Evolutionary conservation across 2,329 filamentous ascomycete species (phyloP), one percentile per base, ranked within the genome.

Genomic region (Monilinia fructigena): DNA sequence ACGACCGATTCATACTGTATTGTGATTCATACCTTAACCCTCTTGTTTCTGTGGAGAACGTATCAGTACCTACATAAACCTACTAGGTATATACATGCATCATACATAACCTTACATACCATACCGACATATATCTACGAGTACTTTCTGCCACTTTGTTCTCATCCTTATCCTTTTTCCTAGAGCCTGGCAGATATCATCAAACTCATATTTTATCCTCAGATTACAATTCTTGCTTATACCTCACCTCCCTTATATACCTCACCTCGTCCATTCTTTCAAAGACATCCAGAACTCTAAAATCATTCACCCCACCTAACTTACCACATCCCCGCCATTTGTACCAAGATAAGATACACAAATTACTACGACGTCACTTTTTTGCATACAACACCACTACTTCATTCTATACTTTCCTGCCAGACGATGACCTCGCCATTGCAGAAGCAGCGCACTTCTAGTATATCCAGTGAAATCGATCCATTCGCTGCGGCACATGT

Each of bases 401-500:
- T 16, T 18, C 42, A 16, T 45, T 48, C 20, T n/a, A 7, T n/a
- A 20, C 31, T 12, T 48, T 54, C n/a, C n/a, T n/a, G 23, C 48
- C 14, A 38, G 62, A 67, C 20, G 26, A 74, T 74, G 73, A 70
- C 63, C 55, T 70, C 70, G 60, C 70, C 68, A 68, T 65, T 68
- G 65, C 64, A 59, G 47, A 67, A 69, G 48, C 59, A 56, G 6
- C 69, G 70, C 31, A 65, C 56, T 8, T 73, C 70, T 23, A 72
- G 69, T 12, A n/a, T 31, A 38, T 60, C 72, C 26, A 71, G 69
- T 50, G 75, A 76, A 31, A 70, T 75, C 28, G 74, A 76, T 60
- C 72, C 74, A 3, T 75, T 70, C 63, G 70, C 72, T 40, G 70
- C 75, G 6, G 72, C 75, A 12, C 69, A 74, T 53, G 68, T 75